phyloP scores from a whole-genome alignment of 208 protist species.

The Angomonas ambiguus region DNA sequence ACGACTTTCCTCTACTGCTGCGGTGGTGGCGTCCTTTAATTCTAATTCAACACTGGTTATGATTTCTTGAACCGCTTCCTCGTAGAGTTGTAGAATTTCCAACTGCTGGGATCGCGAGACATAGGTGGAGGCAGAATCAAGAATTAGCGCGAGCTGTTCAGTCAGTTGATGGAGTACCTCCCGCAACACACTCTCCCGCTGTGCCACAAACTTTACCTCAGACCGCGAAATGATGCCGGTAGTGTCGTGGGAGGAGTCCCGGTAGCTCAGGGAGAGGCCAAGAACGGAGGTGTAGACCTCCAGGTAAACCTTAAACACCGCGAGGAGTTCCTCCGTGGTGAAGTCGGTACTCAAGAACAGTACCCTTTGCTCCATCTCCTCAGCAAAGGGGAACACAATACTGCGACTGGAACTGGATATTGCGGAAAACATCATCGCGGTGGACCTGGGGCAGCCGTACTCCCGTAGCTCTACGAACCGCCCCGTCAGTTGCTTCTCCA shows the following conservation, averaged over 20 bases:
- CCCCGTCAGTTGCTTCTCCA: constrained; percentile 28
- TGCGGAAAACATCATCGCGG: constrained; percentile 67
- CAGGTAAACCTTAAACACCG: constrained; percentile 68
- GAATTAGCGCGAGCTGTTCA: constrained; percentile 46
- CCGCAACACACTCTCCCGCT: constrained; percentile 30
- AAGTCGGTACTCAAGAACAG: constrained; percentile 81
- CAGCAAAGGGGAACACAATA: constrained; percentile 30
- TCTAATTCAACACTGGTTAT: background rate
- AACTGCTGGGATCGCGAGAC: constrained; percentile 53
- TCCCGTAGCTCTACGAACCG: constrained; percentile 29
- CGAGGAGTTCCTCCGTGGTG: constrained; percentile 66
- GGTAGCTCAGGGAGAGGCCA: constrained; percentile 9
- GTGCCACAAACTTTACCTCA: constrained; percentile 36
- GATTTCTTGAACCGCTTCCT: constrained; percentile 27
- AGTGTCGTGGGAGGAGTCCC: background rate
- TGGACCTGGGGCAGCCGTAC: constrained; percentile 55
- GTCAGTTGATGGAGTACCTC: constrained; percentile 50
- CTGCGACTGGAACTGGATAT: background rate
- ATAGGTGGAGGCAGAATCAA: constrained; percentile 57
- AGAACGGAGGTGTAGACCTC: constrained; percentile 35
- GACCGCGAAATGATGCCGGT: no score
- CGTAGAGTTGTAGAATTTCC: constrained; percentile 55
- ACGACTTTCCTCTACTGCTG: background rate
- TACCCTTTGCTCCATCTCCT: constrained; percentile 52
- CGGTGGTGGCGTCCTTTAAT: no score